These are phyloP conservation scores for Pythium inflatum DNA, from an alignment of 352 stramenopile genomes.

Conservation along the genomic window DNA sequence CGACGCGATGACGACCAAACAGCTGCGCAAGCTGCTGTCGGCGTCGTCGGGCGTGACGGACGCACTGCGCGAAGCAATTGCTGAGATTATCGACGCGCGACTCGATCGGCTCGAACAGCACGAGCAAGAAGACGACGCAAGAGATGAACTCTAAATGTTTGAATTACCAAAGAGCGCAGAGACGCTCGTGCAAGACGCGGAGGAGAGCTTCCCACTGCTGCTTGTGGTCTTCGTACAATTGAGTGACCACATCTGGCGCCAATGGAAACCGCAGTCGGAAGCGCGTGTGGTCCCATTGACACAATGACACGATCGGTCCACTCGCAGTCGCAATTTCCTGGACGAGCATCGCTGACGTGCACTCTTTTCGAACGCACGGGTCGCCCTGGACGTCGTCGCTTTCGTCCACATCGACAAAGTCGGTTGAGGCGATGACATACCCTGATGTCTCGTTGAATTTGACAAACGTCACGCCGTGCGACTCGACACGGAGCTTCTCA, in stretches of 20 bases:
- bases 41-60: slow-evolving; percentile 34
- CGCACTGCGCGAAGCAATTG: slow-evolving; percentile 47
- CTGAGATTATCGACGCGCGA: slow-evolving; percentile 51
- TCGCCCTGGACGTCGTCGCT: background rate
- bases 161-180: slow-evolving; percentile 9
- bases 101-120: slow-evolving; percentile 45
- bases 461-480: slow-evolving; percentile 1
- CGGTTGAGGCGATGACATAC: background rate
- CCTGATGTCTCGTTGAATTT: background rate
- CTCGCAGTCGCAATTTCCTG: background rate
- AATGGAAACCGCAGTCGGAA: background rate
- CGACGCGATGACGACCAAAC: slow-evolving; percentile 49
- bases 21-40: slow-evolving; percentile 52
- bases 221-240: too few species aligned
- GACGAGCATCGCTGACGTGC: slow-evolving; percentile 9
- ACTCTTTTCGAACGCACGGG: background rate
- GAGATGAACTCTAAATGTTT: slow-evolving; percentile 26
- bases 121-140: slow-evolving; percentile 12
- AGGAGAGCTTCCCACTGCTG: slow-evolving; percentile 2
- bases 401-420: slow-evolving; percentile 7
- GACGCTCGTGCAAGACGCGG: background rate
- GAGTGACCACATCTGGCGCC: too few species aligned
- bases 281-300: slow-evolving; percentile 6
- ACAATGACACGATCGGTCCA: background rate
- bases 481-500: background rate